These are phyloP conservation scores for Kwoniella sp. DNA, from an alignment of 768 basidiomycete genomes.

Conservation along the genomic window DNA sequence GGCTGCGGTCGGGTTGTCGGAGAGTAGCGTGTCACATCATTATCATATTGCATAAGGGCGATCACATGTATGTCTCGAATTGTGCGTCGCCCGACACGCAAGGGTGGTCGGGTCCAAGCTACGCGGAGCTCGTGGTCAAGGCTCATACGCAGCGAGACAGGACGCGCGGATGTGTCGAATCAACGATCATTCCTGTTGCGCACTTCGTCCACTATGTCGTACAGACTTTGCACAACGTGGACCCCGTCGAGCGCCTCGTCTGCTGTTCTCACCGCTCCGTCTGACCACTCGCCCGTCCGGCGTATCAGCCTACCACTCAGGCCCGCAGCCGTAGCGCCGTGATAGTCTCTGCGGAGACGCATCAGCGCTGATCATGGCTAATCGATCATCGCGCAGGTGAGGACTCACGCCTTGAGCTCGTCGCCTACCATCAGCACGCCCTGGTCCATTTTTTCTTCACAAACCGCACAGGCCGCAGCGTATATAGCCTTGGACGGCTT, in stretches of 20 bases:
- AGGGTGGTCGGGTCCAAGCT: too few species aligned
- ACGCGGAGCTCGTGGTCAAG: too few species aligned
- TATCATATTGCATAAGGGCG: too few species aligned
- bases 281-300: slow-evolving; percentile 40
- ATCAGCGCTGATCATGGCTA: background rate
- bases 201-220: slow-evolving; percentile 36
- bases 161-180: too few species aligned
- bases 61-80: too few species aligned
- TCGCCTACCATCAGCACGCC: slow-evolving; percentile 48
- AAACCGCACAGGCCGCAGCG: slow-evolving; percentile 26
- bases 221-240: slow-evolving; percentile 18
- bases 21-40: too few species aligned
- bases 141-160: too few species aligned
- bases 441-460: slow-evolving; percentile 14
- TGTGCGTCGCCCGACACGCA: too few species aligned
- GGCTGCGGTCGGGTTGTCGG: too few species aligned
- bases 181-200: slow-evolving; percentile 9
- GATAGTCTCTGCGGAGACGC: slow-evolving; percentile 33
- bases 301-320: slow-evolving; percentile 41
- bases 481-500: slow-evolving; percentile 41
- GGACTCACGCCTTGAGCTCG: slow-evolving; percentile 45
- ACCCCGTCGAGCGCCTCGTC: slow-evolving; percentile 28
- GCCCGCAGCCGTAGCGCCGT: slow-evolving; percentile 30
- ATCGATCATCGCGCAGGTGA: background rate
- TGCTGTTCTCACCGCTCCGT: slow-evolving; percentile 33